Evolutionary conservation across 129 eudicot genomes (phyloP), one percentile per base, ranked within the genome.

Genomic region (Artemisia tridentata): DNA sequence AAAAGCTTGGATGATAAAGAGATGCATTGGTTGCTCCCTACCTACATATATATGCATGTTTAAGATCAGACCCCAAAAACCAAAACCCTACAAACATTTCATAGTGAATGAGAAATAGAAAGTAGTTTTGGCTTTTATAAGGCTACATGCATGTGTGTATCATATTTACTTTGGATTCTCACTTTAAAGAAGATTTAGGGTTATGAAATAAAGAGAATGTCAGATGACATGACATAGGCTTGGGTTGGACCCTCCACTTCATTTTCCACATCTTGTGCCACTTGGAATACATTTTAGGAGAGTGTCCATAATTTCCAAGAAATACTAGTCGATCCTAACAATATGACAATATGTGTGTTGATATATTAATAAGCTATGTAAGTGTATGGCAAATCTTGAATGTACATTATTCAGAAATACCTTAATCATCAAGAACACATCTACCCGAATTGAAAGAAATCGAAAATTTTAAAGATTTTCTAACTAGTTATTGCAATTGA

Each of bases 101-200:
- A 81, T 79, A 65, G 81, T 72, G 82, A 43, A 67, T 57, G 73
- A 31, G 78, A 78, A 81, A 78, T 38, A 50, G 70, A 81, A 85
- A 79, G 84, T 67, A 55, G 19, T 72, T 76, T 85, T 85, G 84
- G 84, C 84, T 76, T 82, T 85, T 82, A 68, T 63, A 78, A 77
- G 76, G 71, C 72, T 46, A 77, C 49, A 63, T 69, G 27, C 65
- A 18, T 63, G 20, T 52, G 27, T 77, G 64, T 1, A 21, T 27
- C 60, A 48, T 58, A 76, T 29, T 16, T 41, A 63, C 82, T 80
- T 88, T 43, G 91, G 86, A 85, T 85, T 83, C 84, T 82, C 34
- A 51, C 85, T 73, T 72, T 81, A 68, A 41, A 65, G 65, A 54
- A 64, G 67, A 64, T 60, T 72, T 75, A 59, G 63, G 69, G 79